Conservation (phyloP, 139 green algal species). For the Chlamydomonas schloesseri region DNA sequence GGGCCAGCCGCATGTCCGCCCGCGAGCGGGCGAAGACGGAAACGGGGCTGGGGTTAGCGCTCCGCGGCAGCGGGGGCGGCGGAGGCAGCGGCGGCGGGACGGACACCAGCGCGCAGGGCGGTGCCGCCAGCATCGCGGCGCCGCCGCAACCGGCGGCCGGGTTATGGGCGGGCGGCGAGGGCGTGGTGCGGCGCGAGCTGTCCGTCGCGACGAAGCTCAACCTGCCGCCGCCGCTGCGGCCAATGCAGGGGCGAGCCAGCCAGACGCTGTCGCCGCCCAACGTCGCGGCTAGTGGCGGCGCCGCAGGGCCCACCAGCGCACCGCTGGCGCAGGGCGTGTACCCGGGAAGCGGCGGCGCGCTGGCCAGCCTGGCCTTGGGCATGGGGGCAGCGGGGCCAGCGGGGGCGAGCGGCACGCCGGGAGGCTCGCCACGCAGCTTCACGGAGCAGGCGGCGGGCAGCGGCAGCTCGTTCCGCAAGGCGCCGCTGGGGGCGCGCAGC, state of each 20-base stretch:
- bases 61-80: not conserved
- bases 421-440: constrained; percentile 17
- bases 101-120: not conserved
- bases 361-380: not conserved
- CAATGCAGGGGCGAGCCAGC: constrained; percentile 20
- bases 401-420: not conserved
- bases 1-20: not conserved
- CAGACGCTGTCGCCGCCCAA: not conserved
- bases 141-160: not conserved
- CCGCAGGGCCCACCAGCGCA: not conserved
- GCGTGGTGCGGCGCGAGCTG: constrained; percentile 47
- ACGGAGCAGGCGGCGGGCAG: constrained; percentile 28
- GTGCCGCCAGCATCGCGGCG: not conserved
- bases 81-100: not conserved
- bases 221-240: constrained; percentile 56
- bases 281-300: not conserved
- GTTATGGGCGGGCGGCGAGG: constrained; percentile 35
- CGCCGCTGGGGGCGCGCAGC: constrained; percentile 9
- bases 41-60: constrained; percentile 22
- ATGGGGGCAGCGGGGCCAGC: too few species aligned
- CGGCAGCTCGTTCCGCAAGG: constrained; percentile 13
- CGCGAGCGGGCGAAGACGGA: constrained; percentile 45
- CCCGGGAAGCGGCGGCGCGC: constrained; percentile 25
- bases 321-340: constrained; percentile 14
- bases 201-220: constrained; percentile 52